Conservation (phyloP, 768 basidiomycete species). For the Hypsizygus marmoreus region DNA sequence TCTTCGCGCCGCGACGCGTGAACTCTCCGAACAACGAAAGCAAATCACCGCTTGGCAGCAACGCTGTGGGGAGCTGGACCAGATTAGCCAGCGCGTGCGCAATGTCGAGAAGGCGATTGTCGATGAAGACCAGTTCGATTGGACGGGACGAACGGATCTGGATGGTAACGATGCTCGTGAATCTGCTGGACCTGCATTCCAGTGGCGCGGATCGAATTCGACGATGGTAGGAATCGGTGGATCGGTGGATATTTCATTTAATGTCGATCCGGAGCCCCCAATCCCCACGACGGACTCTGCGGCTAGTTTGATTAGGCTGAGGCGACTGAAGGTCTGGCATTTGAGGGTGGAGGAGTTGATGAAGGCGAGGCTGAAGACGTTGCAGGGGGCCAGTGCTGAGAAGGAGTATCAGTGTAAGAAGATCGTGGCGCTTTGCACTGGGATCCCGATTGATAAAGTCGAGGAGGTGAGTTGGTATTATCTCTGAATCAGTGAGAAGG, state of each 20-base stretch:
- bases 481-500: neutral
- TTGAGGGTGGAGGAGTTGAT: conserved; percentile 74
- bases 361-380: conserved; percentile 61
- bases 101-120: conserved; percentile 81
- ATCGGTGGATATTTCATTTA: conserved; percentile 62
- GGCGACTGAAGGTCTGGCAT: conserved; percentile 85
- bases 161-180: conserved; percentile 39
- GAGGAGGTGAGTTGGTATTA: conserved; percentile 68
- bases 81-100: conserved; percentile 74
- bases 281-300: conserved; percentile 61
- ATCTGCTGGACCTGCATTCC: conserved; percentile 65
- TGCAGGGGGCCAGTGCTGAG: conserved; percentile 83
- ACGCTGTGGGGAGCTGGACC: conserved; percentile 77
- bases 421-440: conserved; percentile 87
- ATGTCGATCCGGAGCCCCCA: conserved; percentile 73
- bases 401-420: conserved; percentile 92
- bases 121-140: conserved; percentile 85
- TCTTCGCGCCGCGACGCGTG: conserved; percentile 85
- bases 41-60: conserved; percentile 78
- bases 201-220: conserved; percentile 64
- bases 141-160: conserved; percentile 73
- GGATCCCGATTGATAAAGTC: conserved; percentile 83
- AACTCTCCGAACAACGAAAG: conserved; percentile 87
- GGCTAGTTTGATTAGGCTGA: conserved; percentile 66
- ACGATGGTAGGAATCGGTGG: conserved; percentile 68